Conservation (phyloP, 2,329 filamentous ascomycete genomes). For the Sphaerostilbella broomeana region DNA sequence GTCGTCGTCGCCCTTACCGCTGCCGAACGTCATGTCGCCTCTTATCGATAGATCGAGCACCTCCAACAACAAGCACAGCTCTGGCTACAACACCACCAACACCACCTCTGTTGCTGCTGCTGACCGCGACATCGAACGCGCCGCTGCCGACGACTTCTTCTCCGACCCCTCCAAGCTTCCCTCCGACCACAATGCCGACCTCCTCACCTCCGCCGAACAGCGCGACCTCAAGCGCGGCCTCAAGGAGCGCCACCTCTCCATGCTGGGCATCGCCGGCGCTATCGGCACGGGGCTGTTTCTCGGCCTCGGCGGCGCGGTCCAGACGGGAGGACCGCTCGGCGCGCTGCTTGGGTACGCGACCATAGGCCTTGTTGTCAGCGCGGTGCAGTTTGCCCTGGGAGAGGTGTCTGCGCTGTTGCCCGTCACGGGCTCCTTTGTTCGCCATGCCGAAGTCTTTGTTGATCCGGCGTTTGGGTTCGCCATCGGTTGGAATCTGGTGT, state of each 20-base stretch:
- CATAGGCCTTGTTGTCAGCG: conserved; percentile 49
- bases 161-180: conserved; percentile 1
- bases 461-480: conserved; percentile 54
- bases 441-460: conserved; percentile 54
- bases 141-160: neutral
- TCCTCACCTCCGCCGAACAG: conserved; percentile 43
- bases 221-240: conserved; percentile 39
- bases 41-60: conserved; percentile 7
- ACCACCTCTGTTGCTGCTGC: neutral
- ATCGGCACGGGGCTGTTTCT: conserved; percentile 57
- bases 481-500: conserved; percentile 48
- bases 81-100: conserved; percentile 10
- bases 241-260: conserved; percentile 44
- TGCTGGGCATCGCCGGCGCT: conserved; percentile 56
- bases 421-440: conserved; percentile 56
- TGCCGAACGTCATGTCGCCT: conserved; percentile 9
- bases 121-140: conserved; percentile 4
- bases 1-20: no score
- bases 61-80: neutral
- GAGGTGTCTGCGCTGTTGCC: conserved; percentile 55
- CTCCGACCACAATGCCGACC: conserved; percentile 30
- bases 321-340: conserved; percentile 42
- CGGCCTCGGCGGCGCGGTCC: conserved; percentile 48
- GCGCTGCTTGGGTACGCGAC: conserved; percentile 48
- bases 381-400: conserved; percentile 53